Conservation (phyloP, 257 asterid genomes). For the Phtheirospermum japonicum region DNA sequence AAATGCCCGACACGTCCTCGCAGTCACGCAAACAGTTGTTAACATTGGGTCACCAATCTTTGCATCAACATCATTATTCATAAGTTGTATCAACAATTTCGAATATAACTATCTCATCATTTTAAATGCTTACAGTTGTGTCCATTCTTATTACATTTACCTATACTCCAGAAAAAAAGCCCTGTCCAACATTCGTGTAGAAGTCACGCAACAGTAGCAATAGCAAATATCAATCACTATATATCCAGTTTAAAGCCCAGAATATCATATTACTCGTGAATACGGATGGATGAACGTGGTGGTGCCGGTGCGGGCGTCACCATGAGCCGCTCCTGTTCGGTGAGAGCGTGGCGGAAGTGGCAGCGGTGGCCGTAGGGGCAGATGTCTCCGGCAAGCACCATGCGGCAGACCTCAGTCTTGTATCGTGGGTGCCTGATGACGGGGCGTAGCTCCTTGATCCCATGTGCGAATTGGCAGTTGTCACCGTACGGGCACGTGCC, state of each 20-base stretch:
- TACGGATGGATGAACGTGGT: slow-evolving; percentile 7
- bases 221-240: too few relatives aligned
- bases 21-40: background rate
- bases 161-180: background rate
- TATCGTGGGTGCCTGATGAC: slow-evolving; percentile 70
- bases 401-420: slow-evolving; percentile 63
- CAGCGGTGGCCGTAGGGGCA: slow-evolving; percentile 71
- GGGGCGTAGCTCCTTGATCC: slow-evolving; percentile 57
- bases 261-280: background rate
- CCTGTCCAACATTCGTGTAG: slow-evolving; percentile 7
- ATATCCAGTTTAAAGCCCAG: too few relatives aligned
- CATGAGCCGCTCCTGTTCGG: slow-evolving; percentile 46
- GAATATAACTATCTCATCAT: slow-evolving; percentile 6
- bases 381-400: slow-evolving; percentile 56
- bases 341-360: slow-evolving; percentile 65
- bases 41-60: too few relatives aligned
- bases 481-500: slow-evolving; percentile 62
- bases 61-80: background rate
- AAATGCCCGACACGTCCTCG: too few relatives aligned
- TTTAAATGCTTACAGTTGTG: background rate
- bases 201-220: slow-evolving; percentile 14
- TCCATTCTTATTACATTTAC: background rate
- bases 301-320: slow-evolving; percentile 4
- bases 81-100: slow-evolving; percentile 20
- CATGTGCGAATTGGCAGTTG: slow-evolving; percentile 63